A percentile compares a stretch with the other conserved stretches of the same genome.
Conservation (phyloP, 2,329 filamentous ascomycete genomes). For the Parastagonospora avenae region DNA sequence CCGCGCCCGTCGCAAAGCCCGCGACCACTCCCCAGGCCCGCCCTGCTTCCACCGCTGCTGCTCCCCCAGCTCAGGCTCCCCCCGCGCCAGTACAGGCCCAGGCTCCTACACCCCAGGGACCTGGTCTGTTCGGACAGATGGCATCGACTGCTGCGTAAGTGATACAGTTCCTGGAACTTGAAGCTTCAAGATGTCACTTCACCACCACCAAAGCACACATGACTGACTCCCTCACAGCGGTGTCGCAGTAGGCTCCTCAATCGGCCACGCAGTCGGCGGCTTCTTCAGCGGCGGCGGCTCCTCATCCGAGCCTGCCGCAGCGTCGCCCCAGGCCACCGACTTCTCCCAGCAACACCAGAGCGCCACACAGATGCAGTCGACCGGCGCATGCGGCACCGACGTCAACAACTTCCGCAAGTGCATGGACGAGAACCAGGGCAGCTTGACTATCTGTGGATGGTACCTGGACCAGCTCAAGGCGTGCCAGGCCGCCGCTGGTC, state of each 20-base stretch:
- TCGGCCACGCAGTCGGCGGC: conserved; percentile 92
- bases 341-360: conserved; percentile 30
- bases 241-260: conserved; percentile 92
- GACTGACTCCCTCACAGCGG: conserved; percentile 62
- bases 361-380: conserved; percentile 47
- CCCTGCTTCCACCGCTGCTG: conserved; percentile 70
- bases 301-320: conserved; percentile 59
- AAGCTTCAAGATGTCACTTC: background rate
- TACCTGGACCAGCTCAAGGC: conserved; percentile 89
- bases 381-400: conserved; percentile 70
- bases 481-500: conserved; percentile 54
- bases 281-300: conserved; percentile 82
- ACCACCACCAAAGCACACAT: background rate
- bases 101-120: conserved; percentile 63
- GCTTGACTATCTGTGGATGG: conserved; percentile 96
- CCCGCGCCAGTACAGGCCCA: conserved; percentile 50
- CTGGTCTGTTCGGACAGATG: conserved; percentile 95
- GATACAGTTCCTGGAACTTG: background rate
- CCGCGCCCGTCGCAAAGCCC: conserved; percentile 48
- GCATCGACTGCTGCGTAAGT: conserved; percentile 96
- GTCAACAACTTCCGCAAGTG: conserved; percentile 89
- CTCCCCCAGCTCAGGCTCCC: conserved; percentile 54
- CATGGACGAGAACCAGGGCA: conserved; percentile 93
- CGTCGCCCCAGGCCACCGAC: conserved; percentile 43
- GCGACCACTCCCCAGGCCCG: conserved; percentile 63